Evolutionary conservation across 2,329 filamentous ascomycete species (phyloP), one percentile per base, ranked within the genome.

Genomic region (Sporothrix pseudoabietina): DNA sequence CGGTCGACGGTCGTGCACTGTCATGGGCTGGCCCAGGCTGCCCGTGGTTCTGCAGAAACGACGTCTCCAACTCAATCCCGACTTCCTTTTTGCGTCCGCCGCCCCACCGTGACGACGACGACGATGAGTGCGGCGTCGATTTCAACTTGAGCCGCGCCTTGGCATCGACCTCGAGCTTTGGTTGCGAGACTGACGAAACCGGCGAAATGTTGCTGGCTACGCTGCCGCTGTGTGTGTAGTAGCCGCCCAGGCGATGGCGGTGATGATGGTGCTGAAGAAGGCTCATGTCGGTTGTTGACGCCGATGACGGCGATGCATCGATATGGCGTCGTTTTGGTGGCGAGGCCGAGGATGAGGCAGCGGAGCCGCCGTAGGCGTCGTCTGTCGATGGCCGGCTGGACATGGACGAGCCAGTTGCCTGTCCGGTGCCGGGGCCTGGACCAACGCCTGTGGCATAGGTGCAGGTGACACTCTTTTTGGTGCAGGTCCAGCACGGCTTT

Each of bases 401-500:
- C 30, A 39, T 32, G 30, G 47, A 35, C 47, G 19, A 39, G 39
- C 61, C 61, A 0, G 61, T 66, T 5, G 9, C 61, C 6, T 39
- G 39, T 30, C 61, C 61, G 5, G 61, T 47, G 12, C 61, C 22
- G 39, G 61, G n/a, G 10, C 61, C 61, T 26, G 22, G 61, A 10
- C 39, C n/a, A 30, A 12, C 44, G 39, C 26, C 30, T 9, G 65
- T 39, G 4, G 70, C 19, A 52, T 87, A 87, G 39, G 80, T 77
- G 76, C 85, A 87, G 4, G 76, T 78, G 72, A 85, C 78, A 26
- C 78, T 81, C 79, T 87, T 85, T 80, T 88, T 89, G 61, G 82
- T 81, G 80, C 89, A 91, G 32, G 86, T 87, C 74, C 84, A 84
- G 79, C 89, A 91, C 52, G 88, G 88, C 70, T 82, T 83, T 65